Conservation (phyloP, 805 yeast genomes). For the Saccharomycopsis guyanensis region DNA sequence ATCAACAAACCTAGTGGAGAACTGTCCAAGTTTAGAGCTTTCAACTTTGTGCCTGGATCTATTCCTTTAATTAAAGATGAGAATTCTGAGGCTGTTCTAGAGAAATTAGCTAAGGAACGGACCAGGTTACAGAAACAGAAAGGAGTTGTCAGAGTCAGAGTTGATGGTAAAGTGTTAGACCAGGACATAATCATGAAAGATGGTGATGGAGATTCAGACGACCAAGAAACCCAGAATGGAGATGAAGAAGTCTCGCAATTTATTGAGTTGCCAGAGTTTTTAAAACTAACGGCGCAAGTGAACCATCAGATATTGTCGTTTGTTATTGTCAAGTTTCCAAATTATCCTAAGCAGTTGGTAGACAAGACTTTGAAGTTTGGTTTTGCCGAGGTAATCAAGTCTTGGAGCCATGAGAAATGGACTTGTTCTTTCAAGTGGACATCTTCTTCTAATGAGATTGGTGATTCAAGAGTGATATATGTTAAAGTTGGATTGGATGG, state of each 20-base stretch:
- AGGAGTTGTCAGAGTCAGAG: not conserved
- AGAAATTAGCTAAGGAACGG: constrained; percentile 6
- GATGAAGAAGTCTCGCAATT: constrained; percentile 2
- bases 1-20: not conserved
- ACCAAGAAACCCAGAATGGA: not conserved
- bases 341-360: constrained; percentile 2
- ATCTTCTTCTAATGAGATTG: constrained; percentile 6
- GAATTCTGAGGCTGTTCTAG: constrained; percentile 1
- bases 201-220: constrained; percentile 20
- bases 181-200: not conserved
- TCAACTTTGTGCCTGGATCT: constrained; percentile 9
- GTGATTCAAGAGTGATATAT: constrained; percentile 10
- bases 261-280: constrained; percentile 5
- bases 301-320: constrained; percentile 15
- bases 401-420: not conserved
- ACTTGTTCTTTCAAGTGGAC: constrained; percentile 15
- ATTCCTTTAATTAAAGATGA: constrained; percentile 11
- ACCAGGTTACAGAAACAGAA: constrained; percentile 10
- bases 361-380: constrained; percentile 8
- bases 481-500: constrained; percentile 7
- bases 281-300: not conserved
- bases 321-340: constrained; percentile 13
- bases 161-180: not conserved
- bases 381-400: not conserved
- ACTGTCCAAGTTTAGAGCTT: not conserved